phyloP scores from a whole-genome alignment of 495 filamentous ascomycete genomes.

The Elaphomyces granulatus region DNA sequence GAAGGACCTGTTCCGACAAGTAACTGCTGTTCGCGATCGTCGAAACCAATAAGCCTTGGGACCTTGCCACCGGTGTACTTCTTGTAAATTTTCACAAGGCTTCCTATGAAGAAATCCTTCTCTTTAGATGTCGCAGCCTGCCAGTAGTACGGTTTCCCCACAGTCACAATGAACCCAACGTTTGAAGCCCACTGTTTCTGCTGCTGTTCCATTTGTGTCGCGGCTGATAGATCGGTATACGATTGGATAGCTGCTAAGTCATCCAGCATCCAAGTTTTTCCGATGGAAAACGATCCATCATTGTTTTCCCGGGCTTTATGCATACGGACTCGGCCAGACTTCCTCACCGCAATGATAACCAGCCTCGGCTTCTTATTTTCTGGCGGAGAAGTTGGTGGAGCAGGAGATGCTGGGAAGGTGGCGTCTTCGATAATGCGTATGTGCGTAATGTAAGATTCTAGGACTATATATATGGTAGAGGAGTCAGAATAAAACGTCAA shows the following conservation, averaged over 20 bases:
- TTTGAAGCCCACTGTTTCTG: constrained; percentile 63
- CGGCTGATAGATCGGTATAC: constrained; percentile 41
- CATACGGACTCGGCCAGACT: constrained; percentile 82
- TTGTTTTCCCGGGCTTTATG: constrained; percentile 94
- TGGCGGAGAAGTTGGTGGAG: constrained; percentile 53
- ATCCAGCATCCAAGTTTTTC: constrained; percentile 93
- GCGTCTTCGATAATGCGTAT: constrained; percentile 79
- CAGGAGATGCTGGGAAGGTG: constrained; percentile 67
- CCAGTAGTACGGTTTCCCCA: constrained; percentile 96
- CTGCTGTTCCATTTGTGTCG: constrained; percentile 43
- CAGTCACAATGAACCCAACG: constrained; percentile 73
- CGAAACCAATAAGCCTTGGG: constrained; percentile 71
- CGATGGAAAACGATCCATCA: constrained; percentile 90
- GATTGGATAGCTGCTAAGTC: constrained; percentile 72
- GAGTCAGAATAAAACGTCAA: no score
- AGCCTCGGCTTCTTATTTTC: constrained; percentile 76
- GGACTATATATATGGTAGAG: constrained; percentile 44
- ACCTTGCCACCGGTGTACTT: constrained; percentile 86
- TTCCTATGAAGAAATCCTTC: constrained; percentile 95
- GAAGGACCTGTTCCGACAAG: constrained; percentile 38
- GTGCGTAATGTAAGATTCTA: constrained; percentile 96
- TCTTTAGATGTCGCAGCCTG: constrained; percentile 81
- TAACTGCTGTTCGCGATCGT: constrained; percentile 57
- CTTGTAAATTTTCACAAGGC: constrained; percentile 82
- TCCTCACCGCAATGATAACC: constrained; percentile 83